Base-by-base conservation (phyloP, 2,329 filamentous ascomycete species). In the Nannizziopsis arthrosporioides region DNA sequence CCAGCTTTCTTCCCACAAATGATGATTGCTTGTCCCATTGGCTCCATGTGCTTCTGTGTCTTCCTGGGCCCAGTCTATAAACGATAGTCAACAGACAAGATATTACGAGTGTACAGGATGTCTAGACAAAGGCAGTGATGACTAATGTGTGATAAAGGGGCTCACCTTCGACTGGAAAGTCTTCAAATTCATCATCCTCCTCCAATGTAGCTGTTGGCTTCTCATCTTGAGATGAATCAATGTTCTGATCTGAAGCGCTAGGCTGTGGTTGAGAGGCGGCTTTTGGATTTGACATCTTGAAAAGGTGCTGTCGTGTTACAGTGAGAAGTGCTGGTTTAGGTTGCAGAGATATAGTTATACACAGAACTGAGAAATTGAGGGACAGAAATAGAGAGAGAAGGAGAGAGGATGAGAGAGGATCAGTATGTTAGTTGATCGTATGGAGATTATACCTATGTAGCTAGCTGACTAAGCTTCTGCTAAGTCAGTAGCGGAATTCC, bases 1-100 rank as follows among this genome's bases (percentile, higher is more conserved):
- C 92, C 92, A 98, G 75, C 88, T 95, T 75, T 98, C 92, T 70
- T 98, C 92, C 92, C 92, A 98, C 47, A 98, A 74, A 71, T 96
- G 89, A 65, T 81, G 78, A 61, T 51, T 51, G 39, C 81, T 82
- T 58, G 73, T 79, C 52, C 75, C 80, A 53, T 64, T 63, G 47
- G 63, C 59, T 48, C 40, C 61, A 49, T 51, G 84, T 48, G 82
- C 83, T 64, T 95, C 87, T 53, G 86, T 86, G 63, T 94, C 89
- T 63, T 94, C 87, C 66, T 88, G 82, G 46, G 82, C 75, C 92
- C 92, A 98, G 70, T 96, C 92, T 94, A 59, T 27, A 48, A 30
- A 30, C 19, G 15, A 40, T 22, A 44, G 11, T 48, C 37, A 31
- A 41, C 45, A 44, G n/a, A 30, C 18, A 32, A 34, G 15, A 15